A percentile compares a stretch with the other conserved stretches of the same genome.
phyloP scores from a whole-genome alignment of 1,139 yeast genomes.

The Yamadazyma triangularis region DNA sequence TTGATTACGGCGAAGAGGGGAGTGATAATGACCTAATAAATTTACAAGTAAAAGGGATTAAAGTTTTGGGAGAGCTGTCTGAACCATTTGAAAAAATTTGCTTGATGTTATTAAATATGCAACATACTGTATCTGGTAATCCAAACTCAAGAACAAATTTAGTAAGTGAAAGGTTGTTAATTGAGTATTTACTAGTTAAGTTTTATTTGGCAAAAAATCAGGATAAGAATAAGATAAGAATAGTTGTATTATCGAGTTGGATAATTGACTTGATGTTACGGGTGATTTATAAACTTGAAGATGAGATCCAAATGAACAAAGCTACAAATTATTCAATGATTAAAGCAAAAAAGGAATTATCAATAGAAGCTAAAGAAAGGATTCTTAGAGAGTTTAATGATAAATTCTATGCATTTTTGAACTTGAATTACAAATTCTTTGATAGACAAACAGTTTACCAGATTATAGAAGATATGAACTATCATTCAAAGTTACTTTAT shows the following conservation, averaged over 20 bases:
- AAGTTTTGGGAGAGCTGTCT: constrained; percentile 56
- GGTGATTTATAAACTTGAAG: constrained; percentile 18
- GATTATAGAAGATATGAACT: constrained; percentile 62
- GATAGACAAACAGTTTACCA: constrained; percentile 71
- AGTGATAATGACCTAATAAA: constrained; percentile 15
- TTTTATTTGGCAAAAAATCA: constrained; percentile 31
- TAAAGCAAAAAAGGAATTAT: constrained; percentile 1
- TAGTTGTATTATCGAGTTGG: constrained; percentile 74
- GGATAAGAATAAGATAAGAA: constrained; percentile 46
- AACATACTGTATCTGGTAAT: constrained; percentile 3
- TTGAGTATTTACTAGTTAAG: constrained; percentile 55
- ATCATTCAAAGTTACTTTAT: constrained; percentile 56
- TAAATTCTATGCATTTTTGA: constrained; percentile 50
- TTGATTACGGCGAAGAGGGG: constrained; percentile 15
- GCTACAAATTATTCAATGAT: constrained; percentile 1
- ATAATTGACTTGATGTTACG: constrained; percentile 57
- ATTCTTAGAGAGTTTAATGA: constrained; percentile 16
- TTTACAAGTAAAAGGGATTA: constrained; percentile 53
- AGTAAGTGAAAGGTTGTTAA: constrained; percentile 32
- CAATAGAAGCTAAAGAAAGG: constrained; percentile 5
- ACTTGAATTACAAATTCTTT: constrained; percentile 41
- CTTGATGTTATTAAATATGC: constrained; percentile 50
- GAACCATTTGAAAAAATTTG: constrained; percentile 73
- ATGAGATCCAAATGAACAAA: constrained; percentile 10
- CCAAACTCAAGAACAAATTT: constrained; percentile 6